Base-by-base conservation (phyloP, 2,329 filamentous ascomycete genomes). In the Aspergillus sp. region DNA sequence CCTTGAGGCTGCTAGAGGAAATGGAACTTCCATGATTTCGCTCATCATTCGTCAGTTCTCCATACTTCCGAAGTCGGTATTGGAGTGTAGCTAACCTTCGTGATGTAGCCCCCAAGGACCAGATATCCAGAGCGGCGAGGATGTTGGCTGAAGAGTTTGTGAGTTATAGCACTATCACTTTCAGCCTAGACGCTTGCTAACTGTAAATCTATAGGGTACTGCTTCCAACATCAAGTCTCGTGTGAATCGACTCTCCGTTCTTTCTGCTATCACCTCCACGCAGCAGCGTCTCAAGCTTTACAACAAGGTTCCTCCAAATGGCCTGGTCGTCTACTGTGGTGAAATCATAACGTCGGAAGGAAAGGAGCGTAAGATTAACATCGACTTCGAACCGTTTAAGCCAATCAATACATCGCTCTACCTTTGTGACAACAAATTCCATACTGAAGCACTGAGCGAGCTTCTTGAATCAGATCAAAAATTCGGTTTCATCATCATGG, bases 71-170 rank as follows among this genome's bases (percentile, higher is more conserved):
- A 28, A 35, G 30, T 36, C 37, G 34, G 7, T 3, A 36, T 37
- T 34, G 28, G 39, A 19, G 34, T 8, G 30, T 41, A 7, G 28
- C 52, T 62, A 52, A 64, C 38, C 46, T 37, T 37, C 30, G 26
- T 30, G 33, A 35, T 55, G 47, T 62, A 94, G 89, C 93, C 48
- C 93, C 93, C 58, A 98, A 98, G 82, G 90, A 96, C 71, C 93
- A 98, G 75, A 82, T 98, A 53, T 97, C 93, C 37, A 86, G 90
- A 64, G 86, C 88, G 43, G 88, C 93, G 48, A 97, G 97, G 81
- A 98, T 98, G 93, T 86, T 98, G 85, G 94, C 94, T 77, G 93
- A 98, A 96, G 90, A 95, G 88, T 95, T 93, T 67, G 88, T 93
- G 80, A 56, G 86, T 74, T 33, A 12, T 33, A 9, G 11, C 33